These are phyloP conservation scores for Cladophialophora psammophila DNA, from an alignment of 2,329 filamentous ascomycete species.

Conservation along the genomic window DNA sequence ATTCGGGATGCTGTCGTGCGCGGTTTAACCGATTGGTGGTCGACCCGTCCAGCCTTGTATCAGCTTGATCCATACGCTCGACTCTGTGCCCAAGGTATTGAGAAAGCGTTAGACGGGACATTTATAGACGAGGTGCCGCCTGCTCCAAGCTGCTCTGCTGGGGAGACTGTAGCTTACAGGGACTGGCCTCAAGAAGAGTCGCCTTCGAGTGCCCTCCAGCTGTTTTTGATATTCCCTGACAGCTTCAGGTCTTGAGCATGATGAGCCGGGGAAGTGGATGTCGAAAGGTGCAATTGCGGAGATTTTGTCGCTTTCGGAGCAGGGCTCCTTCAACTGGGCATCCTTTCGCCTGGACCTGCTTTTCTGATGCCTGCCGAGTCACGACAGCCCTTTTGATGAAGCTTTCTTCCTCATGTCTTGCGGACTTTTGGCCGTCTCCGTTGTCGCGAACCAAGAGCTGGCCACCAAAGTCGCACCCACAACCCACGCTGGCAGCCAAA, in stretches of 20 bases:
- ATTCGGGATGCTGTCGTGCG: neutral
- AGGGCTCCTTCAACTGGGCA: neutral
- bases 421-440: neutral
- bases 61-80: neutral
- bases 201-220: neutral
- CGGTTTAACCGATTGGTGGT: neutral
- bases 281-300: neutral
- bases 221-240: neutral
- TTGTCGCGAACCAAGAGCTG: conserved; percentile 35
- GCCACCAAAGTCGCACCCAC: conserved; percentile 54
- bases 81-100: neutral
- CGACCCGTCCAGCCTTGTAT: neutral
- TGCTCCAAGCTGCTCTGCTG: neutral
- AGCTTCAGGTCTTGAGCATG: neutral
- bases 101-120: neutral
- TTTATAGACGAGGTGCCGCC: neutral
- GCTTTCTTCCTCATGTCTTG: neutral
- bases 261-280: neutral
- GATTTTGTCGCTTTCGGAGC: neutral
- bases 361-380: neutral
- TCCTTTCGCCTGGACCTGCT: neutral
- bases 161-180: neutral
- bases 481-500: conserved; percentile 95
- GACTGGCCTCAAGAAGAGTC: neutral
- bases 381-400: neutral